A percentile compares a stretch with the other conserved stretches of the same genome.
phyloP scores from a whole-genome alignment of 2,329 filamentous ascomycete genomes.

The Zymoseptoria ardabiliae region DNA sequence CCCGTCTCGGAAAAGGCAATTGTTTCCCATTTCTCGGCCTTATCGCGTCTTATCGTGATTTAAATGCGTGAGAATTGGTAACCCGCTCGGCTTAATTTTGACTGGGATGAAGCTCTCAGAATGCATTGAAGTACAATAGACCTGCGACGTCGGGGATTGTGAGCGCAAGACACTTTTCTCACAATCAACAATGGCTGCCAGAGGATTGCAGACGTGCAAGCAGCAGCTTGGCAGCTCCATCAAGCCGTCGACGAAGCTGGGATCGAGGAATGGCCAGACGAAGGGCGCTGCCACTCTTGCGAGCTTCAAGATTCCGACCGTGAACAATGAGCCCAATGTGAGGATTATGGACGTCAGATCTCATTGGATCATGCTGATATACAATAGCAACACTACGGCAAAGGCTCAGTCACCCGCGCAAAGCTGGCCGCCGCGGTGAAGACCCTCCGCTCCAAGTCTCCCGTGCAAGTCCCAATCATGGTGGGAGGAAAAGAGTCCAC shows the following conservation, averaged over 20 bases:
- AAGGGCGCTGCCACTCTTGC: constrained; percentile 54
- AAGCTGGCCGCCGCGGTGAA: constrained; percentile 69
- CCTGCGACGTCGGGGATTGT: neutral
- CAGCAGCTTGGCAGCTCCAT: constrained; percentile 7
- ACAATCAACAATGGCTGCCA: constrained; percentile 7
- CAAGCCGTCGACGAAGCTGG: constrained; percentile 5
- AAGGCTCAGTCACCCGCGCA: constrained; percentile 71
- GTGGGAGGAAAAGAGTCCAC: constrained; percentile 64
- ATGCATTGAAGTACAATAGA: neutral
- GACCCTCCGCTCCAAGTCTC: constrained; percentile 58
- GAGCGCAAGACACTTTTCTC: neutral
- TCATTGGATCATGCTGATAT: neutral
- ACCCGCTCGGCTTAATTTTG: neutral
- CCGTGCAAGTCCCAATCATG: constrained; percentile 73
- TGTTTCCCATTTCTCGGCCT: neutral
- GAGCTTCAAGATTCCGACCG: constrained; percentile 76
- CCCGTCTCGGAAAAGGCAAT: neutral
- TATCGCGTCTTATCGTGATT: neutral
- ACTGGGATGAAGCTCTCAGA: neutral
- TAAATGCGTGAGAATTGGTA: neutral
- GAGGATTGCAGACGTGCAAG: constrained; percentile 4
- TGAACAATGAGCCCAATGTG: constrained; percentile 94
- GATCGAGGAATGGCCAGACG: constrained; percentile 17
- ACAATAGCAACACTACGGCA: constrained; percentile 77
- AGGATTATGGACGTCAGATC: constrained; percentile 28